These are phyloP conservation scores for Salvia rosmarinus DNA, from an alignment of 257 asterid species.

Conservation along the genomic window DNA sequence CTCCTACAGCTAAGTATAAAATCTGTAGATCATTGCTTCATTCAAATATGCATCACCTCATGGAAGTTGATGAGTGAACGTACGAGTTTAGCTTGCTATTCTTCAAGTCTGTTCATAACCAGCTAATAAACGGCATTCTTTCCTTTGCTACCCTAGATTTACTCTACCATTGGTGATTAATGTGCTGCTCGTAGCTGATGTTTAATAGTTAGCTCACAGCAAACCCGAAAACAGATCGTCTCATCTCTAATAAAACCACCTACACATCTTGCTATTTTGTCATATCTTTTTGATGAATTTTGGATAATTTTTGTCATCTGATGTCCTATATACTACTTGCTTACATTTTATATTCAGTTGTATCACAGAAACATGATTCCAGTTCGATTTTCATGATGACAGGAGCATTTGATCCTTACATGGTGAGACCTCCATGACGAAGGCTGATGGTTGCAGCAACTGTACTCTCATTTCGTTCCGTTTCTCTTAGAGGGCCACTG, in stretches of 20 bases:
- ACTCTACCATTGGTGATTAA: not conserved
- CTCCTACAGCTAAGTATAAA: not conserved
- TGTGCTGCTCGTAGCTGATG: not conserved
- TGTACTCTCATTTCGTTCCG: constrained; percentile 6
- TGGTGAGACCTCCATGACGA: constrained; percentile 39
- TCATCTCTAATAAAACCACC: not conserved
- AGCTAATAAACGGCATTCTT: not conserved
- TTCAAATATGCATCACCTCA: no score
- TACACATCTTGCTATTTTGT: not conserved
- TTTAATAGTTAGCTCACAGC: not conserved
- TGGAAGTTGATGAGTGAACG: not conserved
- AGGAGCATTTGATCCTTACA: constrained; percentile 51
- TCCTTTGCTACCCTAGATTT: not conserved
- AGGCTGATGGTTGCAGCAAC: constrained; percentile 25
- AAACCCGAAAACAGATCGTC: not conserved
- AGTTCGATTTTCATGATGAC: constrained; percentile 35
- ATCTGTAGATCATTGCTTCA: not conserved
- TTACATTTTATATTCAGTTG: not conserved
- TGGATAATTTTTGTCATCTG: not conserved
- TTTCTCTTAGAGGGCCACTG: not conserved
- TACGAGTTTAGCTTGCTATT: not conserved
- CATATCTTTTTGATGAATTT: not conserved
- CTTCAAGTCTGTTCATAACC: not conserved
- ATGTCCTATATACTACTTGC: not conserved
- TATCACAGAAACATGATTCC: constrained; percentile 10